Evolutionary conservation across 2,329 filamentous ascomycete species (phyloP).

Genomic region (Trichoderma semiorbis): DNA sequence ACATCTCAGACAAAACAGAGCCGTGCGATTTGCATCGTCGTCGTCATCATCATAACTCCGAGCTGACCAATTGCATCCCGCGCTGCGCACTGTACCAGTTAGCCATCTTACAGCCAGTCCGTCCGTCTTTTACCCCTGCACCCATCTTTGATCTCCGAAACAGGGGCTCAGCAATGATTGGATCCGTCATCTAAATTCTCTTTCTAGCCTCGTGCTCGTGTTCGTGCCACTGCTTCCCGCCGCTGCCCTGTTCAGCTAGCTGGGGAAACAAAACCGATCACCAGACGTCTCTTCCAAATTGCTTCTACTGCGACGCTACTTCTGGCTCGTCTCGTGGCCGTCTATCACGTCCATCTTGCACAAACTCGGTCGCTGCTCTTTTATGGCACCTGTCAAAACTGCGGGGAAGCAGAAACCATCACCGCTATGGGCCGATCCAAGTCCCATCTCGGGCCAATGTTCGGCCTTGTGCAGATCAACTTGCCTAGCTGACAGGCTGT

Average conservation of each 20-base stretch:
- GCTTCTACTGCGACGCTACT: not conserved
- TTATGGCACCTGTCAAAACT: not conserved
- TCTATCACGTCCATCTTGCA: not conserved
- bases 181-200: not conserved
- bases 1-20: not conserved
- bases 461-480: constrained; percentile 2
- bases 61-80: not conserved
- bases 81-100: not conserved
- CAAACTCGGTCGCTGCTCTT: not conserved
- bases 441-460: not conserved
- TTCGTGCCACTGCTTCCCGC: not conserved
- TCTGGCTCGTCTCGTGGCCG: not conserved
- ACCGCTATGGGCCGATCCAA: not conserved
- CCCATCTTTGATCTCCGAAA: constrained; percentile 15
- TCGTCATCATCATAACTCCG: not conserved
- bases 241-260: not conserved
- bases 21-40: not conserved
- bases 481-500: not conserved
- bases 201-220: constrained; percentile 12
- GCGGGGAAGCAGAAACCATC: not conserved
- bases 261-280: not conserved
- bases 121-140: not conserved
- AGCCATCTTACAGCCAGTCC: not conserved
- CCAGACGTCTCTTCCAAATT: not conserved
- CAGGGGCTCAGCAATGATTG: constrained; percentile 4